phyloP scores from a whole-genome alignment of 352 stramenopile species.

The Pythium periplocum region DNA sequence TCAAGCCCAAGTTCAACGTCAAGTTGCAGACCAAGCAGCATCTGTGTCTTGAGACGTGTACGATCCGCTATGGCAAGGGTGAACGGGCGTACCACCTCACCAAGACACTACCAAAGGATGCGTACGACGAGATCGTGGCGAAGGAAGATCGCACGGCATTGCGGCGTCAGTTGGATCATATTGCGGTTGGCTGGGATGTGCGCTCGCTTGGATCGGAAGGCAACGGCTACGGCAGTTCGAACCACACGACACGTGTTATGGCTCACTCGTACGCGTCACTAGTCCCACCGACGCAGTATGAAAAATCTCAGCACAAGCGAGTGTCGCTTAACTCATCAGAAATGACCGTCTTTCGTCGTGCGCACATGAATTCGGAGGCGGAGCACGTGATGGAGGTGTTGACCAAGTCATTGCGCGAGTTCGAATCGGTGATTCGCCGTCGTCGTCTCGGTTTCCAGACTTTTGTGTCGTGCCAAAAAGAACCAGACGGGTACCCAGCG shows the following conservation, averaged over 20 bases:
- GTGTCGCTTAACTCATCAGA: neutral
- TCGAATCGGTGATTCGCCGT: conserved; percentile 19
- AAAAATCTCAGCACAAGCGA: neutral
- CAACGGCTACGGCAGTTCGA: conserved; percentile 15
- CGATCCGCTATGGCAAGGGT: conserved; percentile 31
- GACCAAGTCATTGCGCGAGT: conserved; percentile 13
- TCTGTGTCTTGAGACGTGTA: conserved; percentile 34
- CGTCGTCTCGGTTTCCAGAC: conserved; percentile 28
- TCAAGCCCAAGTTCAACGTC: conserved; percentile 16
- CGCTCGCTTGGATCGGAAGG: conserved; percentile 23
- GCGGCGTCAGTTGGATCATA: conserved; percentile 33
- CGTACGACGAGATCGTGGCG: conserved; percentile 37
- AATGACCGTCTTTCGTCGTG: neutral
- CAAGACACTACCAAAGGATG: conserved; percentile 36
- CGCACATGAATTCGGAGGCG: conserved; percentile 6
- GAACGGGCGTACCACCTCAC: conserved; percentile 31
- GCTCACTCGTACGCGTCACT: conserved; percentile 33
- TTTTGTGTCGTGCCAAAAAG: conserved; percentile 11
- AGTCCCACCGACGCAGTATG: neutral
- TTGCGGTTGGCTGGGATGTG: conserved; percentile 42
- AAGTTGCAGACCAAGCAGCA: conserved; percentile 22
- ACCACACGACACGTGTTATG: conserved; percentile 36
- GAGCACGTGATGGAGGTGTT: conserved; percentile 23
- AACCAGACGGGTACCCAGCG: conserved; percentile 13
- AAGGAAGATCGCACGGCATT: conserved; percentile 36